Evolutionary conservation across 768 basidiomycete genomes (phyloP).

Genomic region (Boletus huronensis): DNA sequence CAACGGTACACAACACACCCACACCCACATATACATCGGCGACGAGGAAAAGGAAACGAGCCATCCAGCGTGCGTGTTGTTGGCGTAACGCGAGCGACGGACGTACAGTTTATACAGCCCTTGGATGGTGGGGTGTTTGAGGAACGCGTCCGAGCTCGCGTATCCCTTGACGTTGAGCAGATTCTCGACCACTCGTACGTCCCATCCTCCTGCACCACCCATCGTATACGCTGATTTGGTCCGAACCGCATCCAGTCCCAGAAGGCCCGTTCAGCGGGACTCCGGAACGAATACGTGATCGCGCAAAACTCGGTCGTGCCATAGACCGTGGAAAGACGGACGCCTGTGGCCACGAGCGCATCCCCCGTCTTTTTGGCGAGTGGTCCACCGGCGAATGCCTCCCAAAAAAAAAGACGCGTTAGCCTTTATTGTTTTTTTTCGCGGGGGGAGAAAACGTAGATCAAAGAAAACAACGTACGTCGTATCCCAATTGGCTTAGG

Average conservation of each 20-base stretch:
- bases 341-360: conserved; percentile 32
- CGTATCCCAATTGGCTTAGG: conserved; percentile 12
- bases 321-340: conserved; percentile 33
- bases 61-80: neutral
- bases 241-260: conserved; percentile 35
- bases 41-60: no score
- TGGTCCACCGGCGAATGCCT: conserved; percentile 37
- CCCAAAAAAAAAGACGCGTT: neutral
- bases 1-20: conserved; percentile 29
- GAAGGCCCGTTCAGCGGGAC: conserved; percentile 22
- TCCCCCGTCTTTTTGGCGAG: conserved; percentile 37
- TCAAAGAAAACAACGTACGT: no score
- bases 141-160: conserved; percentile 42
- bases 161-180: conserved; percentile 39
- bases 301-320: conserved; percentile 39
- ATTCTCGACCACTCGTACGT: conserved; percentile 39
- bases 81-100: neutral
- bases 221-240: conserved; percentile 26
- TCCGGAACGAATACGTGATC: conserved; percentile 10
- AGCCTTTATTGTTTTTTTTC: neutral
- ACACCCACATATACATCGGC: no score
- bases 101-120: conserved; percentile 43
- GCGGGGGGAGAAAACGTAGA: neutral
- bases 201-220: conserved; percentile 36
- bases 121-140: conserved; percentile 41